phyloP scores from a whole-genome alignment of 2,329 filamentous ascomycete species.

The Sclerotinia spermophila region DNA sequence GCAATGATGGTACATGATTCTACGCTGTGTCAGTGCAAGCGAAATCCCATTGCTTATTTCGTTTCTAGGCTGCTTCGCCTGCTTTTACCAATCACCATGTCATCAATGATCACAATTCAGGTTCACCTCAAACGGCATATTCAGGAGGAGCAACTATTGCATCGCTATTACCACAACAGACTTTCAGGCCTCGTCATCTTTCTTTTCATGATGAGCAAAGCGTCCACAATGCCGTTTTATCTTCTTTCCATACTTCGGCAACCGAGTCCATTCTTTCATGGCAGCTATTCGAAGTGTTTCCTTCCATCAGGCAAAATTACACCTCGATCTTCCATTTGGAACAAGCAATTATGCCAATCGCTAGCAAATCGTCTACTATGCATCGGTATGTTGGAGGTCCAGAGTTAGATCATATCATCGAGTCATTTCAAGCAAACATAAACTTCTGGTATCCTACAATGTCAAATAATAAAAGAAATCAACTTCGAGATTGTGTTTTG shows the following conservation, averaged over 20 bases:
- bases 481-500: background rate
- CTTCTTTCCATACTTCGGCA: constrained; percentile 49
- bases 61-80: constrained; percentile 5
- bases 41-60: background rate
- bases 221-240: constrained; percentile 45
- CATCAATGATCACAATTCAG: background rate
- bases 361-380: constrained; percentile 38
- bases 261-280: constrained; percentile 51
- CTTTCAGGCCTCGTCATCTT: background rate
- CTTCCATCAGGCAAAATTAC: constrained; percentile 43
- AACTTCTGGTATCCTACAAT: constrained; percentile 54
- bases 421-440: constrained; percentile 45
- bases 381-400: constrained; percentile 43
- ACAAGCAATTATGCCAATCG: constrained; percentile 41
- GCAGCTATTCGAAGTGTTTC: constrained; percentile 48
- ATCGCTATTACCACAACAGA: background rate
- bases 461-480: constrained; percentile 40
- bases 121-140: constrained; percentile 1
- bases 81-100: background rate
- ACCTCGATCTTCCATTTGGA: constrained; percentile 48
- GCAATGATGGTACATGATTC: constrained; percentile 13
- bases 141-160: background rate
- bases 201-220: constrained; percentile 10
- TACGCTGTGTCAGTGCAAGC: background rate
- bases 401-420: constrained; percentile 43